Percentiles rank a stretch among this genome's conserved stretches.
Evolutionary conservation across 2,329 filamentous ascomycete genomes (phyloP).

Genomic region (Tolypocladium guangdongense): DNA sequence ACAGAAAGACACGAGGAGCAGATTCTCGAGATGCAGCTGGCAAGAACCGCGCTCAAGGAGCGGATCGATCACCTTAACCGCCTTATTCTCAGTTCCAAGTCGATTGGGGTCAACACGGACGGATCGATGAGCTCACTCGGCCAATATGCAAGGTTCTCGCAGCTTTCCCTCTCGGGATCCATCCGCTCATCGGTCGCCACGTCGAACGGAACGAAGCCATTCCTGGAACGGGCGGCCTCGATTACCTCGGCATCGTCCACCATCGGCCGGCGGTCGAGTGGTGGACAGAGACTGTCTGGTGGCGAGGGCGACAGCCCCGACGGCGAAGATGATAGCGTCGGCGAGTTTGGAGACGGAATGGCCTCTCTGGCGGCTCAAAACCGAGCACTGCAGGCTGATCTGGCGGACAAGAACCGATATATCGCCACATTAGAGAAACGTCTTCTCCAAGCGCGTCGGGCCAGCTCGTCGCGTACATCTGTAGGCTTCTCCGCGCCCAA

Average conservation of each 20-base stretch:
- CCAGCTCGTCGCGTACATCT: slow-evolving; percentile 81
- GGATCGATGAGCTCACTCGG: slow-evolving; percentile 60
- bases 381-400: slow-evolving; percentile 82
- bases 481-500: slow-evolving; percentile 53
- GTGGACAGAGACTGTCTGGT: slow-evolving; percentile 31
- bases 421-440: slow-evolving; percentile 90
- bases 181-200: slow-evolving; percentile 60
- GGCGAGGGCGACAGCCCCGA: slow-evolving; percentile 34
- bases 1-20: slow-evolving; percentile 89
- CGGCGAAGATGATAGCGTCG: slow-evolving; percentile 56
- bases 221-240: slow-evolving; percentile 55
- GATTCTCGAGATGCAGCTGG: slow-evolving; percentile 96
- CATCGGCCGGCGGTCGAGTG: slow-evolving; percentile 42
- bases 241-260: slow-evolving; percentile 53
- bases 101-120: slow-evolving; percentile 78
- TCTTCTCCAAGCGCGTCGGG: slow-evolving; percentile 77
- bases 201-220: slow-evolving; percentile 38
- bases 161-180: slow-evolving; percentile 43
- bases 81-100: slow-evolving; percentile 90
- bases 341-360: slow-evolving; percentile 77
- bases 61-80: slow-evolving; percentile 95
- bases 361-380: slow-evolving; percentile 80
- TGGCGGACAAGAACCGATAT: slow-evolving; percentile 94
- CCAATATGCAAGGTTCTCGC: slow-evolving; percentile 50
- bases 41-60: slow-evolving; percentile 89